A percentile compares a stretch with the other conserved stretches of the same genome.
Evolutionary conservation across 306 rosid species (phyloP).

Genomic region (Comarum palustre): DNA sequence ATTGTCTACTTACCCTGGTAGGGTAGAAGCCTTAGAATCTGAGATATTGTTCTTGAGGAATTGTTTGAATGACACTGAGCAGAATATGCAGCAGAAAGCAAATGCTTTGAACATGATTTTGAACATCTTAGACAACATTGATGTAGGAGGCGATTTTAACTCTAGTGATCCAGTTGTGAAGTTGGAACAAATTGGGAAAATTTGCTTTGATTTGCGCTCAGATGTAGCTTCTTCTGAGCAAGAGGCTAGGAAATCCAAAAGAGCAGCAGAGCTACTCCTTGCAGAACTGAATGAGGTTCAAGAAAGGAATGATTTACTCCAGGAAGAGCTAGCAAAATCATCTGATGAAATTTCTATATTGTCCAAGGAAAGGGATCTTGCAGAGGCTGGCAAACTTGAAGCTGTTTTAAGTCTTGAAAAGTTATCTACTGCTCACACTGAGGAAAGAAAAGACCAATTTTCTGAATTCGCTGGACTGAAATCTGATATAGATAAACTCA

Average conservation of each 20-base stretch:
- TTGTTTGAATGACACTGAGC: slow-evolving; percentile 56
- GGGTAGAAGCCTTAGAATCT: slow-evolving; percentile 62
- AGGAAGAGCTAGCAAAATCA: slow-evolving; percentile 72
- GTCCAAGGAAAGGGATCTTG: slow-evolving; percentile 60
- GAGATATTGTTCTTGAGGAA: slow-evolving; percentile 58
- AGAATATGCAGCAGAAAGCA: slow-evolving; percentile 61
- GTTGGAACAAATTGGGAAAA: slow-evolving; percentile 56
- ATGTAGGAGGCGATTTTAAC: slow-evolving; percentile 47
- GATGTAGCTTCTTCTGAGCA: slow-evolving; percentile 60
- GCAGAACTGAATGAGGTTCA: slow-evolving; percentile 95
- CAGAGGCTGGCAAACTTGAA: slow-evolving; percentile 66
- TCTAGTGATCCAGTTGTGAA: slow-evolving; percentile 60
- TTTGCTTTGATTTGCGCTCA: slow-evolving; percentile 47
- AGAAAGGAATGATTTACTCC: slow-evolving; percentile 92
- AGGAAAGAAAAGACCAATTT: slow-evolving; percentile 51
- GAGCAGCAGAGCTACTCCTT: slow-evolving; percentile 87
- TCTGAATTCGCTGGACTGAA: slow-evolving; percentile 59
- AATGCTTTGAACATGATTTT: slow-evolving; percentile 46
- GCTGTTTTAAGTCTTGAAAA: slow-evolving; percentile 62
- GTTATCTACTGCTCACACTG: slow-evolving; percentile 46
- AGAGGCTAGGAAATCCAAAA: slow-evolving; percentile 72
- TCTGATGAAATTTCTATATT: slow-evolving; percentile 54
- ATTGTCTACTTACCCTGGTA: slow-evolving; percentile 54
- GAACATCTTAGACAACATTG: slow-evolving; percentile 52
- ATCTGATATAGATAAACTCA: slow-evolving; percentile 59